A percentile compares a stretch with the other conserved stretches of the same genome.
phyloP scores from a whole-genome alignment of 2,329 filamentous ascomycete species.

The Simplicillium aogashimaense region DNA sequence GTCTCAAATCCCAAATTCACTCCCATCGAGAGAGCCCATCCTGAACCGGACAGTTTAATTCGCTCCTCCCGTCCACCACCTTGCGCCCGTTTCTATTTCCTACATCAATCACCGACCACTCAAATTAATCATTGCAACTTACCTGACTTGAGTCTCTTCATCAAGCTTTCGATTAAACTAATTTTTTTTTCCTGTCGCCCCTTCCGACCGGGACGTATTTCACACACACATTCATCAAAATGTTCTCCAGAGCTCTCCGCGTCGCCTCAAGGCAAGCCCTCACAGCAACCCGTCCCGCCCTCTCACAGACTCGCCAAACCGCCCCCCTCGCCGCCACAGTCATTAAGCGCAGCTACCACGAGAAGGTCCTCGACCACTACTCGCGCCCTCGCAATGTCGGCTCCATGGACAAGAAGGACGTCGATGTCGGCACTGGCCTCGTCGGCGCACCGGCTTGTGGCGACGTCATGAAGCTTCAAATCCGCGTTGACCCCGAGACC shows the following conservation, averaged over 20 bases:
- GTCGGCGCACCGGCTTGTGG: constrained; percentile 83
- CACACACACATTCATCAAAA: constrained; percentile 9
- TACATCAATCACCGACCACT: too few relatives aligned
- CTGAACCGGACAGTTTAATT: too few relatives aligned
- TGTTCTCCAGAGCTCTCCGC: constrained; percentile 37
- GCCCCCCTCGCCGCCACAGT: constrained; percentile 28
- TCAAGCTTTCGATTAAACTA: too few relatives aligned
- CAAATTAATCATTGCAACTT: too few relatives aligned
- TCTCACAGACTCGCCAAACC: constrained; percentile 28
- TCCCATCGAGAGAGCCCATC: too few relatives aligned
- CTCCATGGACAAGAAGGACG: constrained; percentile 60
- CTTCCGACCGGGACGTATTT: too few relatives aligned
- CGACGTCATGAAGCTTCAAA: constrained; percentile 76
- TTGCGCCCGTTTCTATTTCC: too few relatives aligned
- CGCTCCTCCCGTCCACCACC: too few relatives aligned
- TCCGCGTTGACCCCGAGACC: constrained; percentile 78
- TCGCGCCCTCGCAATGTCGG: constrained; percentile 45
- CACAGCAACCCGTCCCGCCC: constrained; percentile 26
- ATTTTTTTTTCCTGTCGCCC: too few relatives aligned
- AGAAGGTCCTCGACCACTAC: constrained; percentile 43
- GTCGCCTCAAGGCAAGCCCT: constrained; percentile 32
- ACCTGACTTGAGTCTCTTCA: too few relatives aligned
- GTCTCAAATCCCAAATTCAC: too few relatives aligned
- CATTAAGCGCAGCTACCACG: constrained; percentile 38
- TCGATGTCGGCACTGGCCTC: constrained; percentile 80